These are phyloP conservation scores for Backusella luteola DNA, from an alignment of 192 early-diverging fungal species.

Conservation along the genomic window DNA sequence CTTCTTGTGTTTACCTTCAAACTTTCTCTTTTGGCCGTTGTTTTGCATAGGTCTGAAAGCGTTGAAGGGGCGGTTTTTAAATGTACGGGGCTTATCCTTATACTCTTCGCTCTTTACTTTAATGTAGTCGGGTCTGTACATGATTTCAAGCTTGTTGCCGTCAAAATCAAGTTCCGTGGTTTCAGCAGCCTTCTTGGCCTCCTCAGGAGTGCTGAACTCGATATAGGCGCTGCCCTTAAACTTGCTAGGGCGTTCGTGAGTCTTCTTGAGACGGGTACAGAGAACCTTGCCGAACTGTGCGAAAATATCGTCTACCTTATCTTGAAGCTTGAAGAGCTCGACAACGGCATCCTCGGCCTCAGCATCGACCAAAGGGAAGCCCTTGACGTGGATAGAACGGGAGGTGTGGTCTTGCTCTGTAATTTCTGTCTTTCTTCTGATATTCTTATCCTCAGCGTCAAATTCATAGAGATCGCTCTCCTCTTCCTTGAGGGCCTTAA, in stretches of 20 bases:
- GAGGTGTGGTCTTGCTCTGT: conserved; percentile 33
- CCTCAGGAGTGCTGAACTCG: conserved; percentile 47
- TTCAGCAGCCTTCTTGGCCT: conserved; percentile 46
- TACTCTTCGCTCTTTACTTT: conserved; percentile 20
- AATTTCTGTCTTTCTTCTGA: conserved; percentile 48
- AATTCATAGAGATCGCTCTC: conserved; percentile 49
- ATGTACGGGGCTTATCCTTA: conserved; percentile 6
- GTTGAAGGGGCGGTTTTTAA: conserved; percentile 7
- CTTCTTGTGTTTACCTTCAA: background rate
- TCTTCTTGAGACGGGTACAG: conserved; percentile 33
- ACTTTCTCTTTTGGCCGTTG: conserved; percentile 7
- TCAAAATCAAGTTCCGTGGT: conserved; percentile 40
- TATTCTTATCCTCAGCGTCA: conserved; percentile 41
- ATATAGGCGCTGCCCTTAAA: conserved; percentile 55
- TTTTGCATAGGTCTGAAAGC: conserved; percentile 15
- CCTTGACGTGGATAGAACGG: conserved; percentile 49
- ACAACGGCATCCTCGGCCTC: background rate
- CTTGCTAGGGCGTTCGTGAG: conserved; percentile 9
- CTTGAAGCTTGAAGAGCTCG: conserved; percentile 38
- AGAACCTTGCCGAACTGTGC: conserved; percentile 40
- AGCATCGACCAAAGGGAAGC: conserved; percentile 17
- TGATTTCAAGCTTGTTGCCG: conserved; percentile 37
- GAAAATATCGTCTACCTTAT: conserved; percentile 46
- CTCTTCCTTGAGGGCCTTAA: conserved; percentile 55
- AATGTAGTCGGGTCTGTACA: conserved; percentile 15